Evolutionary conservation across 2,329 filamentous ascomycete species (phyloP), one percentile per base, ranked within the genome.

Genomic region (Fusarium nodosum): DNA sequence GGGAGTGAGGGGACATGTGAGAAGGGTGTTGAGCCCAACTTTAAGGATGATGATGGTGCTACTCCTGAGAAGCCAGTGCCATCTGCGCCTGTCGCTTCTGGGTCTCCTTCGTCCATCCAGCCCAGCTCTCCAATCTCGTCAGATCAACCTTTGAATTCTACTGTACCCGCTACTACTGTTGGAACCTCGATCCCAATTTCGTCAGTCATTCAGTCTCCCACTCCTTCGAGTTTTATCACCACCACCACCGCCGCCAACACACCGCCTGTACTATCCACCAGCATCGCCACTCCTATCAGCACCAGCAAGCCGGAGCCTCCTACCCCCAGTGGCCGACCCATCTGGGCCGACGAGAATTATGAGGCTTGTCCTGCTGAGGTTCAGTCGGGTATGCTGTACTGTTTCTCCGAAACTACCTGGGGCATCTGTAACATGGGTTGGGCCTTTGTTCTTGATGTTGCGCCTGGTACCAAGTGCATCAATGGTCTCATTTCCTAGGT

Each of bases 371-470:
- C 68, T 8, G 22, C 46, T 0, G 36, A 45, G 15, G 24, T 65
- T 18, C 44, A 60, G 4, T 58, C 63, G 0, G 72, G 66, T 1
- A 56, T 47, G 18, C 34, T 74, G 3, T 31, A 71, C 11, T 75
- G 74, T 18, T 53, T 75, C n/a, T 50, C 58, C 1, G 46, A 53
- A 7, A 57, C 30, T 8, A 33, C 55, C 10, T 75, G 74, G 36
- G 74, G 73, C 3, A 69, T 75, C 13, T 75, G 74, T 60, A 74
- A 73, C 4, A 16, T 47, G 16, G 74, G 73, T 0, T 75, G 69
- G 72, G 62, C 71, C 1, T 20, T 72, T 38, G 60, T 72, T 7
- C 71, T 68, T 36, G 26, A 31, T 16, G 63, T 75, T 4, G 54
- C 72, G 4, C 39, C 28, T 6, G 73, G 72, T 0, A 75, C 74